phyloP scores from a whole-genome alignment of 495 filamentous ascomycete species.

The Elasticomyces elasticus region DNA sequence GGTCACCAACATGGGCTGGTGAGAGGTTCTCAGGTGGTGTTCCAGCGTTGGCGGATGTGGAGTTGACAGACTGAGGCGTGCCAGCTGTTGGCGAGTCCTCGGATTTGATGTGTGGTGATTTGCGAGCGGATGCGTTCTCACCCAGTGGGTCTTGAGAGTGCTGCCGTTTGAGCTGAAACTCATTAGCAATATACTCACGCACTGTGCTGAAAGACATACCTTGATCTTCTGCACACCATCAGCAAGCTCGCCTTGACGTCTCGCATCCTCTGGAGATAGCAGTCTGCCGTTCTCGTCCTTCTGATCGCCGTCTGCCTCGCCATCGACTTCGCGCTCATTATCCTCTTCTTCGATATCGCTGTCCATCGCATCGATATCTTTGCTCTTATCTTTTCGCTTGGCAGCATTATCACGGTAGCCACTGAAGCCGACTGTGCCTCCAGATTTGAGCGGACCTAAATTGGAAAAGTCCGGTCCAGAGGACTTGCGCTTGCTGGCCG shows the following conservation, averaged over 20 bases:
- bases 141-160: conserved; percentile 73
- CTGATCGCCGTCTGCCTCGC: conserved; percentile 60
- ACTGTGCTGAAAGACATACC: conserved; percentile 43
- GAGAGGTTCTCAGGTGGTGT: conserved; percentile 15
- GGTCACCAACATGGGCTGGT: conserved; percentile 31
- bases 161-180: conserved; percentile 75
- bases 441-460: conserved; percentile 72
- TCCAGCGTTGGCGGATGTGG: conserved; percentile 18
- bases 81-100: conserved; percentile 12
- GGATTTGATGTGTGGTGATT: conserved; percentile 17
- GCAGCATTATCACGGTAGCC: conserved; percentile 68
- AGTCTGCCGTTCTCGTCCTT: conserved; percentile 50
- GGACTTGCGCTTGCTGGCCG: conserved; percentile 59
- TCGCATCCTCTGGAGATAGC: conserved; percentile 69
- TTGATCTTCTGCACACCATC: conserved; percentile 88
- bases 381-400: conserved; percentile 42
- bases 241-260: conserved; percentile 72
- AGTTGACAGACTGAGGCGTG: conserved; percentile 20
- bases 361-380: conserved; percentile 60
- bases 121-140: conserved; percentile 34
- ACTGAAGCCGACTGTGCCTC: conserved; percentile 78
- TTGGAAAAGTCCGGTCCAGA: conserved; percentile 71
- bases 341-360: conserved; percentile 59
- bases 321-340: conserved; percentile 33
- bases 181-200: background rate